phyloP scores from a whole-genome alignment of 2,329 filamentous ascomycete species.

The Xylariaceae sp. region DNA sequence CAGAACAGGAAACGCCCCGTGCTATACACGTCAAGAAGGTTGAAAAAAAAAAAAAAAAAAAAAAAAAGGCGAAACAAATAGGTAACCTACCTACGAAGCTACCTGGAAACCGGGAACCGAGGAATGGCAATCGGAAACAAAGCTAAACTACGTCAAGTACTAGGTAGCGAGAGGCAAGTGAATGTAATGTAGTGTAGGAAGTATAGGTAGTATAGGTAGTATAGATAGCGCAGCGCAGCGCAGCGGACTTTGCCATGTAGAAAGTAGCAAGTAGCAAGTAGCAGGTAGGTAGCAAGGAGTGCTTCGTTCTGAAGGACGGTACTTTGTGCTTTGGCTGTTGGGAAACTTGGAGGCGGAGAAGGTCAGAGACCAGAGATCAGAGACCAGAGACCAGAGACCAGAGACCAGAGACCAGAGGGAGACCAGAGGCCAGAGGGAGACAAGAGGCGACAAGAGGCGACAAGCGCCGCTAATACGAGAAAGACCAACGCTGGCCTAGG shows the following conservation, averaged over 20 bases:
- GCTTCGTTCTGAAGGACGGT: no score
- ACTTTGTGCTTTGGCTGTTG: no score
- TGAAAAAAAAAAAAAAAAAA: background rate
- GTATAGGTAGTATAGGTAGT: no score
- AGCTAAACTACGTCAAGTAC: background rate
- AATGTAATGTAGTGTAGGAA: background rate
- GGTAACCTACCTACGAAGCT: background rate
- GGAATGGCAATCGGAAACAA: background rate
- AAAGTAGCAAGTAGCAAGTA: background rate
- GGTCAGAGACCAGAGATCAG: no score
- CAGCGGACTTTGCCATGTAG: background rate
- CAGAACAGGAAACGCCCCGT: background rate
- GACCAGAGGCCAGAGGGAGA: background rate
- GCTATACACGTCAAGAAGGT: background rate
- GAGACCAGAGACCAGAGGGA: no score
- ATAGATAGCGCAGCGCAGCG: no score
- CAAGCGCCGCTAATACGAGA: constrained; percentile 1
- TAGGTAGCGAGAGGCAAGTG: background rate
- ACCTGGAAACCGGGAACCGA: background rate
- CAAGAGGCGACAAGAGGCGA: background rate
- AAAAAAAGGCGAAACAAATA: background rate
- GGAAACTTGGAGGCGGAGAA: no score
- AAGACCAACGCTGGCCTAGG: constrained; percentile 20
- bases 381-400: background rate
- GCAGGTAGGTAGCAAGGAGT: no score